Evolutionary conservation across 2,329 filamentous ascomycete species (phyloP).

Genomic region (Cytospora mali): DNA sequence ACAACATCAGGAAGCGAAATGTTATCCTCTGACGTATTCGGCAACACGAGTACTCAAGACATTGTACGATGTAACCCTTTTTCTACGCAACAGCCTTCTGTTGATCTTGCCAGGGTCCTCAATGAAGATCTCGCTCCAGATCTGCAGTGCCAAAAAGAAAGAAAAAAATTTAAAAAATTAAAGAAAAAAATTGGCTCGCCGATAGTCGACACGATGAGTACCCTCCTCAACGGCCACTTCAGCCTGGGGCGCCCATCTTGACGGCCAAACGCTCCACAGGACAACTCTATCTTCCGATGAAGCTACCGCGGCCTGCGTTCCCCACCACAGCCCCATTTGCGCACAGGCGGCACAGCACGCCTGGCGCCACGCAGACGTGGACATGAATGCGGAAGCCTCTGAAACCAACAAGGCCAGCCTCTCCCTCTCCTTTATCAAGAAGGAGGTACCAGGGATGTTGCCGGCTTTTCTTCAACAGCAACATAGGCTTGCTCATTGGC

Average conservation of each 20-base stretch:
- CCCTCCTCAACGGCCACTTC: neutral
- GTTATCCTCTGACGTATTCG: neutral
- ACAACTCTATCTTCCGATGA: neutral
- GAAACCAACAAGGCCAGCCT: constrained; percentile 15
- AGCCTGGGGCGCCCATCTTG: constrained; percentile 1
- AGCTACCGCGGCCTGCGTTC: neutral
- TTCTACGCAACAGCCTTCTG: neutral
- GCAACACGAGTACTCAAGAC: neutral
- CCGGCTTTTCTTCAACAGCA: constrained; percentile 3
- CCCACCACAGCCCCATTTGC: neutral
- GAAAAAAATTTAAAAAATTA: neutral
- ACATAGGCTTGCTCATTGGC: constrained; percentile 18
- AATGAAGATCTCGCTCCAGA: neutral
- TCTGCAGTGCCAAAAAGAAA: neutral
- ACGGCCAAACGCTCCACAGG: neutral
- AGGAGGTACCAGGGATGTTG: constrained; percentile 1
- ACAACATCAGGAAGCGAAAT: neutral
- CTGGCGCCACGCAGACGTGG: neutral
- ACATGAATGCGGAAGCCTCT: constrained; percentile 13
- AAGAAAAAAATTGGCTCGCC: neutral
- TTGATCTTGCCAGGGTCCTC: neutral
- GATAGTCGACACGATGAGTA: neutral
- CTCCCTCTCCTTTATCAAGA: neutral
- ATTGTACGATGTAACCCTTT: neutral
- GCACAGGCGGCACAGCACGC: neutral